A percentile compares a stretch with the other conserved stretches of the same genome.
Evolutionary conservation across 345 rosid genomes (phyloP).

Genomic region (Eucalyptus urophylla): DNA sequence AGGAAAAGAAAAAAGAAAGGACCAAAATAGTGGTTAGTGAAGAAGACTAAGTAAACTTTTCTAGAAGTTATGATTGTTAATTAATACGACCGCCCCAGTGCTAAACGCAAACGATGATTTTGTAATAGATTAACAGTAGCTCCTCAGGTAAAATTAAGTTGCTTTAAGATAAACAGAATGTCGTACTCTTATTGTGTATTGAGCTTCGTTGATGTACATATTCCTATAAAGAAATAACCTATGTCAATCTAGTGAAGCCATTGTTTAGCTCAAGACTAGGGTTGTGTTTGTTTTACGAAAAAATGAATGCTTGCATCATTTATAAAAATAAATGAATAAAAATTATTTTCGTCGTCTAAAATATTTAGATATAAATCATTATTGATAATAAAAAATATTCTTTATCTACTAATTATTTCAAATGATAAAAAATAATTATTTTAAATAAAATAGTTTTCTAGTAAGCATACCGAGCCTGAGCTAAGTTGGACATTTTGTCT

Average conservation of each 20-base stretch:
- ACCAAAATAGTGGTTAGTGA: background rate
- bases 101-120: background rate
- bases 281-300: no score
- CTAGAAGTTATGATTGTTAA: background rate
- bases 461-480: background rate
- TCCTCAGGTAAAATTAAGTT: background rate
- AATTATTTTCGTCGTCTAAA: accelerated
- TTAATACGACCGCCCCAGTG: background rate
- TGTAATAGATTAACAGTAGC: background rate
- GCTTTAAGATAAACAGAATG: background rate
- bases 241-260: background rate
- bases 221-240: background rate
- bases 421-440: no score
- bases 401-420: no score
- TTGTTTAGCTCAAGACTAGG: background rate
- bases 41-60: background rate
- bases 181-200: background rate
- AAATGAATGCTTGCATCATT: background rate
- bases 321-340: no score
- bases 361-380: background rate
- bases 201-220: background rate
- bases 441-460: no score
- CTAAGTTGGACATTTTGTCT: background rate
- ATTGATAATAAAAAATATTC: no score
- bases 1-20: background rate